Evolutionary conservation across 306 rosid species (phyloP).

Genomic region (Sicyos edulis): DNA sequence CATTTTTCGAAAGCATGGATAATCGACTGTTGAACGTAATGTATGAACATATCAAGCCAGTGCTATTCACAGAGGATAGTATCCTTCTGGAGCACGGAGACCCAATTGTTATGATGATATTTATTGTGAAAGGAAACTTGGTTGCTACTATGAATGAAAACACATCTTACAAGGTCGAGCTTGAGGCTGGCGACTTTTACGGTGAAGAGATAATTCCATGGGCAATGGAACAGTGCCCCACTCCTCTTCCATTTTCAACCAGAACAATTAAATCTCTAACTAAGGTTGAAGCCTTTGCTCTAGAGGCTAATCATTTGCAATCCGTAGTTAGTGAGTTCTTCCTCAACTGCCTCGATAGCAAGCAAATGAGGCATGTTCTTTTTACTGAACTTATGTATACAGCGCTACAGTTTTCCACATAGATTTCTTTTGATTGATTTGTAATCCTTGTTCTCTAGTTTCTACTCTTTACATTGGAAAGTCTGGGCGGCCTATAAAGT

Average conservation of each 20-base stretch:
- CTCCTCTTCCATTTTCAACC: conserved; percentile 68
- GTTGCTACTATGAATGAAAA: too few relatives aligned
- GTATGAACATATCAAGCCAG: too few relatives aligned
- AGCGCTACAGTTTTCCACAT: too few relatives aligned
- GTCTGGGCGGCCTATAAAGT: conserved; percentile 62
- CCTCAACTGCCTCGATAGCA: conserved; percentile 40
- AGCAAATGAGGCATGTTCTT: conserved; percentile 59
- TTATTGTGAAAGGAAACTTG: too few relatives aligned
- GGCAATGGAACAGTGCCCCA: conserved; percentile 52
- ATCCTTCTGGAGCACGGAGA: too few relatives aligned
- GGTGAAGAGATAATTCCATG: conserved; percentile 92
- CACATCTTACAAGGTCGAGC: conserved; percentile 33
- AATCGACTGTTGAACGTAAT: too few relatives aligned
- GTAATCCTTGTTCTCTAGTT: conserved; percentile 30
- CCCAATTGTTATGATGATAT: too few relatives aligned
- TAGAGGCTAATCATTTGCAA: conserved; percentile 65
- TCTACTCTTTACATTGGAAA: conserved; percentile 77
- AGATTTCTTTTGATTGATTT: not conserved
- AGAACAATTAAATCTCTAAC: conserved; percentile 61
- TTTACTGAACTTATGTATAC: not conserved
- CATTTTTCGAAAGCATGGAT: too few relatives aligned
- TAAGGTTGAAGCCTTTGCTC: conserved; percentile 86
- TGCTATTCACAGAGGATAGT: too few relatives aligned
- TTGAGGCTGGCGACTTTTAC: conserved; percentile 78
- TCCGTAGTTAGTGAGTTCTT: conserved; percentile 62